Evolutionary conservation across 2,329 filamentous ascomycete species (phyloP), one percentile per base, ranked within the genome.

Genomic region (Emmonsiellopsis sp.): DNA sequence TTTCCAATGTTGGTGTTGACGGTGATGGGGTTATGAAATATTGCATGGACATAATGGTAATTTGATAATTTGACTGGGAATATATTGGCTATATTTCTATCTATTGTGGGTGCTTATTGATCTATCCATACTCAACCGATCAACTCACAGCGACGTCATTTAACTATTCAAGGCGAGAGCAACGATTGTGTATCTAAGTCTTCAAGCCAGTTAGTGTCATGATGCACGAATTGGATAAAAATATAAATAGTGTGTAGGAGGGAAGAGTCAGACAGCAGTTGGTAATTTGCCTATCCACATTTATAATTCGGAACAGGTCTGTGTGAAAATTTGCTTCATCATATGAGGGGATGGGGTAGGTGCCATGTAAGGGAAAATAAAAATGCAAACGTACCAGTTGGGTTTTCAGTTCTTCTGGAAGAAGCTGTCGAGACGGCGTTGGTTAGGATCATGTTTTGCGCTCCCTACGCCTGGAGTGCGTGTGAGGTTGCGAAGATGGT

Each of bases 401-500:
- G 11, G 26, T 15, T 16, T 10, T 48, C n/a, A 56, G 41, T 43
- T 47, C 64, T 79, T 79, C 63, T 84, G 83, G 69, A 95, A 91
- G 73, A 93, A 95, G 0, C 79, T 79, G 45, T 88, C 82, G 61
- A 96, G 79, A 15, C 80, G 89, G 63, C 79, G 84, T 68, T 95
- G 91, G 46, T 78, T 83, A 9, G 80, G 77, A 66, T 96, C 90
- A 65, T 88, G 84, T 53, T 79, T 78, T 40, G 86, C 79, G 61
- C 86, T 93, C 52, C 89, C 89, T 54, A 95, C 86, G 32, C 89
- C 88, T 26, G 85, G 76, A 7, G 89, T 92, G 68, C 89, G 86
- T 67, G 85, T 91, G 54, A 95, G 73, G 31, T 84, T 82, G 44
- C 74, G 70, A 2, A 95, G 78, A 69, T 96, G 91, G 3, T 81